Evolutionary conservation across 1,284 basidiomycete genomes (phyloP), one percentile per base, ranked within the genome.

Genomic region (Fomitopsis palustris): DNA sequence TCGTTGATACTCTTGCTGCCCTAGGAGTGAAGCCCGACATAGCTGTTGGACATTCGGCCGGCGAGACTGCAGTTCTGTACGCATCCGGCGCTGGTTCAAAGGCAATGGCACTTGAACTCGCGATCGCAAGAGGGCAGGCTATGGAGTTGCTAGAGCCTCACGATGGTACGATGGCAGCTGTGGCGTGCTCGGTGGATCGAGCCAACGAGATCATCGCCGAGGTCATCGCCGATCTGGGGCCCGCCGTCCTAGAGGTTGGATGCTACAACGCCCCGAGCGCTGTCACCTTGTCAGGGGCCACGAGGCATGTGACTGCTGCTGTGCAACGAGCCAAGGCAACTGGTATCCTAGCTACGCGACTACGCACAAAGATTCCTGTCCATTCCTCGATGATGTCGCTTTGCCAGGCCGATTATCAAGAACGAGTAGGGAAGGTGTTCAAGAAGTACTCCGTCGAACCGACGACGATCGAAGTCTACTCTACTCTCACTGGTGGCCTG

Each of bases 61-160:
- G 77, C 4, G 80, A 81, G 61, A 76, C 78, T 0, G 75, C 77
- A 0, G 58, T 78, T 12, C 53, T 80, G 2, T 78, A 78, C 58
- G 75, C 77, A 0, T 78, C 74, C 3, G 78, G 79, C 4, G 72
- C 78, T 3, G 73, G 65, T 1, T 63, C 75, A 0, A 74, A 72
- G 57, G 73, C 65, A 0, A 71, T 79, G 72, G 77, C 76, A 1
- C 41, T 81, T 14, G 67, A 78, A 61, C 54, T 80, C 4, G 70
- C 78, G 0, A 75, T 80, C 33, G 71, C 70, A 29, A 71, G 78
- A 23, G 75, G 74, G 1, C 61, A 59, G n/a, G 73, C 75, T 2
- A 70, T 81, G 65, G 58, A 69, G 0, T 54, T 70, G 1, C 59
- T 72, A 1, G 76, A 80, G 55, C 51, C 59, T 12, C 57, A 65